These are phyloP conservation scores for Prunus mira DNA, from an alignment of 306 rosid species.

Conservation along the genomic window DNA sequence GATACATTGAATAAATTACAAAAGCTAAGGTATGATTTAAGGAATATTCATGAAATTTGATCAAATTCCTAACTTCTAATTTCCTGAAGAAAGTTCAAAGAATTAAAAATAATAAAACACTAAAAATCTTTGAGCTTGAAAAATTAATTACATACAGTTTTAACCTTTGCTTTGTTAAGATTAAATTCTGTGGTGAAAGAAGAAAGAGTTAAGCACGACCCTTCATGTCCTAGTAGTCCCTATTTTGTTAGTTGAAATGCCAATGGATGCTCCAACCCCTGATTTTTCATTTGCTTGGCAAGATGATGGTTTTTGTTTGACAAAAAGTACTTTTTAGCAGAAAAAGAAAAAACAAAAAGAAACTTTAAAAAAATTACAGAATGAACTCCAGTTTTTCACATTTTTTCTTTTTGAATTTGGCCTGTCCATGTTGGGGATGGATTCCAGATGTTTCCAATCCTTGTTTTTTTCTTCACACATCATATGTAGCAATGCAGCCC, in stretches of 20 bases:
- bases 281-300: neutral
- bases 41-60: neutral
- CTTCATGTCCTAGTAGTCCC: neutral
- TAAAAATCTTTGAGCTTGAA: neutral
- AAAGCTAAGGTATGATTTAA: neutral
- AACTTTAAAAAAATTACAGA: neutral
- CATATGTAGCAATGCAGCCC: neutral
- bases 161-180: neutral
- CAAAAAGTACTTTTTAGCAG: neutral
- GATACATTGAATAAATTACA: neutral
- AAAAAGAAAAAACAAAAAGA: neutral
- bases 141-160: neutral
- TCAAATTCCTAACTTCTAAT: neutral
- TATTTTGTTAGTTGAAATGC: neutral
- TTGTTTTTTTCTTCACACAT: neutral
- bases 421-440: neutral
- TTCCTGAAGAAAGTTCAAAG: neutral
- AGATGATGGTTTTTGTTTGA: neutral
- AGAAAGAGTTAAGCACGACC: neutral
- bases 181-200: neutral
- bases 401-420: neutral
- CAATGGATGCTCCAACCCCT: neutral
- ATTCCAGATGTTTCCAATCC: neutral
- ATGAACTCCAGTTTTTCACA: neutral
- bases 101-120: neutral